Conservation (phyloP, 2,329 filamentous ascomycete species). For the Cytospora leucostoma region DNA sequence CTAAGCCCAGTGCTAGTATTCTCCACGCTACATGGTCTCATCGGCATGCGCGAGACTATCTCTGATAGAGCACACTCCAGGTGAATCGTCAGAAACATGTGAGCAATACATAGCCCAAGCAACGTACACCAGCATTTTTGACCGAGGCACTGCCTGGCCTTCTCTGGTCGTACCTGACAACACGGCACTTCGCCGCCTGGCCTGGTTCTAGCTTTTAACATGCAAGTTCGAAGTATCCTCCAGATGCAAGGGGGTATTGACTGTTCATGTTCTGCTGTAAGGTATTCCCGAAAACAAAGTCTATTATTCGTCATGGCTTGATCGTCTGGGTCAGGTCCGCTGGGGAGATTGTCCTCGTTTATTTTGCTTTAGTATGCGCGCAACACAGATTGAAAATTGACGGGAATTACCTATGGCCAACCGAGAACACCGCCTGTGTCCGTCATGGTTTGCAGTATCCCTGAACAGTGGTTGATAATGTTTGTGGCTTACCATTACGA, state of each 20-base stretch:
- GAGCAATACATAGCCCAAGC: not conserved
- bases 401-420: not conserved
- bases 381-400: slow-evolving; percentile 23
- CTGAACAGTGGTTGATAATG: not conserved
- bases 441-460: not conserved
- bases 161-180: not conserved
- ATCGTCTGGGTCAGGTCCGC: not conserved
- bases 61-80: slow-evolving; percentile 16
- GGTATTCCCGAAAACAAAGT: no score
- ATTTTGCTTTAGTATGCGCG: slow-evolving; percentile 1
- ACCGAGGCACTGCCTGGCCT: no score
- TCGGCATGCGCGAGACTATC: slow-evolving; percentile 49
- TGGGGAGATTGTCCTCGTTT: not conserved
- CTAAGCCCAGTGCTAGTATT: slow-evolving; percentile 42
- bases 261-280: no score
- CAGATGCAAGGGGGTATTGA: slow-evolving; percentile 1
- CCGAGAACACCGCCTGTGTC: not conserved
- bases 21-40: slow-evolving; percentile 51
- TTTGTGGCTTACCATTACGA: not conserved
- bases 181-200: not conserved
- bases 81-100: not conserved
- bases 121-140: not conserved
- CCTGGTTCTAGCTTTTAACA: no score
- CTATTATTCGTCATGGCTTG: slow-evolving; percentile 15
- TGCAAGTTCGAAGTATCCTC: not conserved